Percentiles rank a stretch among this genome's conserved stretches.
Conservation (phyloP, 139 green algal species). For the Picochlorum sp. region DNA sequence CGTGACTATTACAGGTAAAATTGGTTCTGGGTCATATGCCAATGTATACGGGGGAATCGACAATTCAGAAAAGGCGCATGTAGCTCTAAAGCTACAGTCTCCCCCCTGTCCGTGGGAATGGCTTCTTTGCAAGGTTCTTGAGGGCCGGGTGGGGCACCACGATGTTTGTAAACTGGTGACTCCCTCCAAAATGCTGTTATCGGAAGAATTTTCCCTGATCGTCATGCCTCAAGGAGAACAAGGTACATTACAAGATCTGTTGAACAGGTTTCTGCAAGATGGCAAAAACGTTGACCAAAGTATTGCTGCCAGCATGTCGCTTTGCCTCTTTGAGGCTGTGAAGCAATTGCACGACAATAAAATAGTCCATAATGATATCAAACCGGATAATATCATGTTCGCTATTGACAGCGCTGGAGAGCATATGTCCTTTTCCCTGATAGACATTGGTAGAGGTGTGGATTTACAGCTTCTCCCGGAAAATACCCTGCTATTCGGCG, state of each 20-base stretch:
- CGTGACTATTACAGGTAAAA: not conserved
- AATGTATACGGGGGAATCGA: conserved; percentile 18
- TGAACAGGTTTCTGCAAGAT: conserved; percentile 28
- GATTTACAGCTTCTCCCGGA: conserved; percentile 39
- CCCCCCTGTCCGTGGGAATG: conserved; percentile 40
- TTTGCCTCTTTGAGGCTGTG: conserved; percentile 2
- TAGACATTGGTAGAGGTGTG: conserved; percentile 43
- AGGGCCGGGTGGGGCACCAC: conserved; percentile 2
- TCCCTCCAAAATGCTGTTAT: conserved; percentile 20
- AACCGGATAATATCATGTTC: conserved; percentile 46
- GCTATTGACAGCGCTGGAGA: conserved; percentile 2
- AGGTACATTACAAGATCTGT: conserved; percentile 36
- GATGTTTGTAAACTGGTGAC: conserved; percentile 10
- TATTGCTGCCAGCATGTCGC: conserved; percentile 4
- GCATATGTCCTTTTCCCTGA: conserved; percentile 23
- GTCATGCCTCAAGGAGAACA: conserved; percentile 22
- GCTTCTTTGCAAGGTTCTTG: conserved; percentile 35
- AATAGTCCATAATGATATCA: conserved; percentile 39
- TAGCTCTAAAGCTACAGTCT: conserved; percentile 31
- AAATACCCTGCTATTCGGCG: conserved; percentile 18
- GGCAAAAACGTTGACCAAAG: conserved; percentile 9
- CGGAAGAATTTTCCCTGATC: conserved; percentile 16
- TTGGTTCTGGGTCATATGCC: conserved; percentile 33
- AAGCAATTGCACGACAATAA: conserved; percentile 5
- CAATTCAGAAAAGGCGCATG: not conserved